Evolutionary conservation across 257 asterid species (phyloP), one percentile per base, ranked within the genome.

Genomic region (Cynanchum wilfordii): DNA sequence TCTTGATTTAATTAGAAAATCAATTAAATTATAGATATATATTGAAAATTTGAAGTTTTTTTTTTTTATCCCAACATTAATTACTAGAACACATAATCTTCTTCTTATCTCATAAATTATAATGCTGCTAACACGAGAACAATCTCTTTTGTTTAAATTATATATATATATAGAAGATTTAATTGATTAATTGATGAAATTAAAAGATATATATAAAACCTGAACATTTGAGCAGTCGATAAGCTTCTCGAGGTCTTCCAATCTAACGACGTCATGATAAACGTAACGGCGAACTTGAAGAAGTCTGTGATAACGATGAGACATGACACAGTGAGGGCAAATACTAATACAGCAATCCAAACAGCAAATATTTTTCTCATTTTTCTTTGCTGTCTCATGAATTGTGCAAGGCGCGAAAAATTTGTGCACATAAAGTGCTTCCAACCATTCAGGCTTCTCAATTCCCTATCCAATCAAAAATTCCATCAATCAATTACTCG

Each of bases 241-340:
- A 22, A 94, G 96, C 73, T 83, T 91, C 81, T 94, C 97, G 7
- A 94, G 82, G 77, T 94, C 98, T 79, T 94, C 97, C 79, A 94
- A 74, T 59, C 97, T 82, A 42, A 94, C 96, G 20, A 94, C 98
- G 75, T 94, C 95, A 44, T 94, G 97, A 69, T 94, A 94, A 2
- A 94, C 98, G 38, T 94, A 94, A 7, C 97, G 92, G 3, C 98
- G 96, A 80, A 94, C 90, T 84, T 94, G 98, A 74, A 94, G 87
- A 55, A 94, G 96, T 33, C 97, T 68, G 24, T 94, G 98, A 38
- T 86, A 73, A 10, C 97, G 86, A 75, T 94, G 98, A 47, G 95
- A 84, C 73, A 87, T 81, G 0, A 91, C 96, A 7, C 98, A 94
- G 12, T 94, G 98, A 0, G 98, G 98, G 76, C 98, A 94, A 72